phyloP scores from a whole-genome alignment of 805 yeast genomes.

The Nakazawaea populi region DNA sequence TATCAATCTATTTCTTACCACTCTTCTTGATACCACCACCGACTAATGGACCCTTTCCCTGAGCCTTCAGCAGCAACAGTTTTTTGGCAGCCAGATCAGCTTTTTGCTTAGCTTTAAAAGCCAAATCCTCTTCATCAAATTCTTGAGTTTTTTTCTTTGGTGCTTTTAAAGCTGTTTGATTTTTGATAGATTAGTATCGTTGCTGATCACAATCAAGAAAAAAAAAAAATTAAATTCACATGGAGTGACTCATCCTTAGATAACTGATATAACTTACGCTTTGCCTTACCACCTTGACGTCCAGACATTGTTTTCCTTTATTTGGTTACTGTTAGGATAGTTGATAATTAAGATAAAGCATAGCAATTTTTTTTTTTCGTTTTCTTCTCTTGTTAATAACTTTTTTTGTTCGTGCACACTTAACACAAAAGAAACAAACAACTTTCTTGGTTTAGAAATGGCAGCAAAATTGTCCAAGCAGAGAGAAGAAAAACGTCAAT shows the following conservation, averaged over 20 bases:
- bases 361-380: no score
- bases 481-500: no score
- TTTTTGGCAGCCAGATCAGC: conserved; percentile 93
- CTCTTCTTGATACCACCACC: conserved; percentile 97
- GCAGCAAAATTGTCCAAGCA: no score
- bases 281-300: conserved; percentile 96
- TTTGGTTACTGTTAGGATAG: neutral
- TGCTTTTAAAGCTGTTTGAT: conserved; percentile 49
- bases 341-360: no score
- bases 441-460: no score
- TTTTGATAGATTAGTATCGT: no score
- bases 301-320: conserved; percentile 59
- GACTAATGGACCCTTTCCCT: conserved; percentile 84
- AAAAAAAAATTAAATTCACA: neutral
- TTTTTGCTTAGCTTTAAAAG: conserved; percentile 89
- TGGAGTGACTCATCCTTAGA: neutral
- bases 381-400: no score
- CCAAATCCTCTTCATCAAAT: conserved; percentile 79
- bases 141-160: conserved; percentile 79
- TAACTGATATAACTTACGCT: conserved; percentile 46
- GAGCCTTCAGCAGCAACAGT: conserved; percentile 81
- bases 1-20: conserved; percentile 41
- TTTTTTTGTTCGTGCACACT: no score
- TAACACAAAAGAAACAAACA: no score
- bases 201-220: no score